Evolutionary conservation across 257 asterid species (phyloP), one percentile per base, ranked within the genome.

Genomic region (Osmanthus fragrans): DNA sequence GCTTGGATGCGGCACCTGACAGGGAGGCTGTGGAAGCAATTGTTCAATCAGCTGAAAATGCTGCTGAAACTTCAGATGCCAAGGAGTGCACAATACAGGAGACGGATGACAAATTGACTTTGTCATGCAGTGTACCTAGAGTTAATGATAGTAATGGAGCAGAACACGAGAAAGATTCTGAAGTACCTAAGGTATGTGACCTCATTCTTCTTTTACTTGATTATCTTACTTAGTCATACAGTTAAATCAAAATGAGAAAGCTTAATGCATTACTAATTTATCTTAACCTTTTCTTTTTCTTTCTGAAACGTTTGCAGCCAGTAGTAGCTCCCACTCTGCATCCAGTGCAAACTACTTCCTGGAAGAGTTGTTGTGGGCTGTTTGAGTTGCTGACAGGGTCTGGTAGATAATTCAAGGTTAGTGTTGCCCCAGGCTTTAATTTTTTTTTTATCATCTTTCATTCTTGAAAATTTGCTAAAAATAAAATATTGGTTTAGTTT

Each of bases 291-390:
- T 36, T 71, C 29, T 11, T 11, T 65, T 66, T 19, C 58, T 33
- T 73, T 33, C 19, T 11, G 32, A 75, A 60, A n/a, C 32, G 68
- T 42, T 83, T 84, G 86, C 86, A 92, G 97, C 87, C 85, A 27
- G 75, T 72, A 85, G 76, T 73, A 66, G 83, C 30, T 70, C 68
- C 81, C 75, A 65, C 84, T 74, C 77, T 79, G 45, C 82, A 25
- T 70, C 85, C 85, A 1, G 88, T 70, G 82, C 82, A 85, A 67
- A 87, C 82, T 70, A 82, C 94, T 56, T 86, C 94, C n/a, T 89
- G 88, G 96, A 85, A 83, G 87, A 77, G 86, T 80, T 92, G 94
- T 70, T 92, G 94, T 85, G 97, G 96, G 72, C 82, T 92, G 76
- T 82, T 87, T 71, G 97, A 92, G 36, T 74, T 63, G 75, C 73